Evolutionary conservation across 2,329 filamentous ascomycete genomes (phyloP).

Genomic region (Trichoderma sp.): DNA sequence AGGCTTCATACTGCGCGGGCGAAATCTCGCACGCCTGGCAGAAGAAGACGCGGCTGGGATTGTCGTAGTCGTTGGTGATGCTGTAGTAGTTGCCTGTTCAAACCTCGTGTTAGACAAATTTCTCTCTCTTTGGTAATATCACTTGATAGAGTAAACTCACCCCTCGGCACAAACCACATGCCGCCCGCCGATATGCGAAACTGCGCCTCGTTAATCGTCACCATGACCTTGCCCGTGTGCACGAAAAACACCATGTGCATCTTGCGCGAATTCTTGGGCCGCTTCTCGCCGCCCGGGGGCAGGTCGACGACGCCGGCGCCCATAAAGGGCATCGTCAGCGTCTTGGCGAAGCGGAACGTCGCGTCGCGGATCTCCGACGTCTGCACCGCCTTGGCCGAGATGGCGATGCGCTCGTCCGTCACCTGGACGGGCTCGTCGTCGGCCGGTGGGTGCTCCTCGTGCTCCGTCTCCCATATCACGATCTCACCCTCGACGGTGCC

Average conservation of each 20-base stretch:
- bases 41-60: constrained; percentile 82
- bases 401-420: constrained; percentile 58
- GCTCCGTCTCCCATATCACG: constrained; percentile 63
- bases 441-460: constrained; percentile 56
- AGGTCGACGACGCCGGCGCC: constrained; percentile 89
- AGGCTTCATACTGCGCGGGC: constrained; percentile 20
- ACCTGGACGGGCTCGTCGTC: constrained; percentile 59
- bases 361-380: constrained; percentile 63
- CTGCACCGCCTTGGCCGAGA: constrained; percentile 58
- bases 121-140: not conserved
- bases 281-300: constrained; percentile 79
- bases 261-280: constrained; percentile 86
- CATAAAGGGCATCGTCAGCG: constrained; percentile 81
- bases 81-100: constrained; percentile 84
- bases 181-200: constrained; percentile 88
- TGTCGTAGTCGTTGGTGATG: constrained; percentile 77
- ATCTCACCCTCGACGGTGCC: constrained; percentile 67
- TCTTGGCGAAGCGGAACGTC: constrained; percentile 86
- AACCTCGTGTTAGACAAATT: not conserved
- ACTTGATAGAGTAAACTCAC: constrained; percentile 55
- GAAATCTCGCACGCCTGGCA: constrained; percentile 75
- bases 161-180: constrained; percentile 92
- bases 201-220: constrained; percentile 71
- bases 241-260: constrained; percentile 99
- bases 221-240: constrained; percentile 76